Conservation (phyloP, 208 protist species). For the Leishmania turanica region DNA sequence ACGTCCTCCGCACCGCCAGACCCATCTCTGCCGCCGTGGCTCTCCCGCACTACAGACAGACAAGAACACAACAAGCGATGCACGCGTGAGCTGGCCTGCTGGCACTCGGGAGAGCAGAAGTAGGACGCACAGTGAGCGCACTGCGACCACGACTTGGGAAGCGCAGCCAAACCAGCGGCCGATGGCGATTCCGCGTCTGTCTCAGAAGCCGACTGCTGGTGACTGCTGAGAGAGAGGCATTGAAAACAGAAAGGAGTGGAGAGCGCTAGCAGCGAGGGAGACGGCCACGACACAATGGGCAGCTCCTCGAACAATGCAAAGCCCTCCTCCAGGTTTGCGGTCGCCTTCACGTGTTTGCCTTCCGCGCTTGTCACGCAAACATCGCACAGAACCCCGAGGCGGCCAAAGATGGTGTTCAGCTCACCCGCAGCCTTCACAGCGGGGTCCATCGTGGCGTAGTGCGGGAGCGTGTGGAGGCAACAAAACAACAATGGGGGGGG, state of each 20-base stretch:
- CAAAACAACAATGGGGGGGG: constrained; percentile 6
- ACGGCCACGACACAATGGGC: constrained; percentile 78
- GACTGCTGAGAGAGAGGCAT: constrained; percentile 53
- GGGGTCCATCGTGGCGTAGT: constrained; percentile 45
- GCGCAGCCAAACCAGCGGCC: not conserved
- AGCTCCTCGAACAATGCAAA: constrained; percentile 70
- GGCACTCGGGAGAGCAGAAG: constrained; percentile 70
- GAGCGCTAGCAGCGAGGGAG: constrained; percentile 36
- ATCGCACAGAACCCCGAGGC: constrained; percentile 57
- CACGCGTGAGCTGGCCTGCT: constrained; percentile 23
- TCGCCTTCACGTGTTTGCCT: constrained; percentile 75
- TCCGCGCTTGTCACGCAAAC: constrained; percentile 42
- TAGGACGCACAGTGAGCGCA: constrained; percentile 49
- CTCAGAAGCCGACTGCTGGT: not conserved
- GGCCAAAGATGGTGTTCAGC: constrained; percentile 60
- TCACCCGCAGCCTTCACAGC: constrained; percentile 47
- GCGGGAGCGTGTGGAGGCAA: not conserved
- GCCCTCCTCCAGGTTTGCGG: constrained; percentile 35
- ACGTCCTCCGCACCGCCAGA: not conserved
- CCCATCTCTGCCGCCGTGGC: not conserved
- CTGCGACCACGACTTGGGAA: constrained; percentile 29
- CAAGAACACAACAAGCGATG: constrained; percentile 65
- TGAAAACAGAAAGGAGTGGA: constrained; percentile 62
- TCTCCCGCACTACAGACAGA: constrained; percentile 33
- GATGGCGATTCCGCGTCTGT: not conserved